Evolutionary conservation across 129 eudicot genomes (phyloP), one percentile per base, ranked within the genome.

Genomic region (Lonicera japonica): DNA sequence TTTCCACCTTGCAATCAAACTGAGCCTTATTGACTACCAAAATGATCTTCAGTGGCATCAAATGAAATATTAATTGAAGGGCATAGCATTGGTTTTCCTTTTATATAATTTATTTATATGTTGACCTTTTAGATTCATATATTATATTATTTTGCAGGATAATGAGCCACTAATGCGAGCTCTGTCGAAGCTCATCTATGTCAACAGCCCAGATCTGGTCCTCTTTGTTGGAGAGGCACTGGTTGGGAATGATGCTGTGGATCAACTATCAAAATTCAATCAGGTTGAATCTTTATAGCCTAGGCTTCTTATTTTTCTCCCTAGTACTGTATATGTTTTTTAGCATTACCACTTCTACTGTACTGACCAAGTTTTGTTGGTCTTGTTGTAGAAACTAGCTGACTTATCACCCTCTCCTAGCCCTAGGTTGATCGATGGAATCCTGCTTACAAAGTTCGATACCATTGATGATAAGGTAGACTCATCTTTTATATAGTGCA

Each of bases 131-230:
- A 29, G 60, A 43, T 19, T 47, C 46, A n/a, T 60, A 24, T 58
- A 55, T 40, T 60, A 24, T 58, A 55, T 40, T 47, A 17, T 66
- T 58, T 53, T 78, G n/a, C 82, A 92, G 96, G 99, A 88, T 73
- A 94, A 94, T 69, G 99, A 94, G 58, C 99, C 99, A 12, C 46
- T 94, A 74, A 94, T 94, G 99, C 84, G 96, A 69, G 96, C 96
- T 9, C 88, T 94, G 40, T 88, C 96, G 29, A 94, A 94, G 89
- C 96, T 94, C 34, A 79, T 94, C 40, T 77, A 88, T 34, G 87
- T 94, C 39, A 94, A 94, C 75, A 88, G 73, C 81, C 99, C 96
- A 67, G 99, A 88, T 71, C 85, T 88, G 56, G 82, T 88, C 39
- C 79, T 94, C 50, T 94, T 94, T 80, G 99, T 94, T 43, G 99